Base-by-base conservation (phyloP, 2,329 filamentous ascomycete genomes). In the Sclerotinia glacialis region DNA sequence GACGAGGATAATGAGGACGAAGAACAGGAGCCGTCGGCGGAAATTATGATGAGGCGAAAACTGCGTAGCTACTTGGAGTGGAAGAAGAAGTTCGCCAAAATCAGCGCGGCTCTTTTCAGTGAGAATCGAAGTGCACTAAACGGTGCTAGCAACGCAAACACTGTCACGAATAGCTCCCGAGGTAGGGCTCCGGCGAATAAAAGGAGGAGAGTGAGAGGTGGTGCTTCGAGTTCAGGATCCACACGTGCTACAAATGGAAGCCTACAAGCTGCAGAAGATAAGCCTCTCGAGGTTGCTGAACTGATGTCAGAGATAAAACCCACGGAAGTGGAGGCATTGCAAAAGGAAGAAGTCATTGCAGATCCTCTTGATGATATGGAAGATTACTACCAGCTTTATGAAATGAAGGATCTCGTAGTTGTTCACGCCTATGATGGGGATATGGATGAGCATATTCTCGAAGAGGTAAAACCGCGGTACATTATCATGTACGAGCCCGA, bases 401-500 rank as follows among this genome's bases (percentile, higher is more conserved):
- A 96, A 65, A 95, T 96, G 87, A 86, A 92, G 72, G 91, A 97
- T 71, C 81, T 98, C 26, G 84, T 98, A 16, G 87, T 97, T 50
- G 83, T 98, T 23, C 95, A 98, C 77, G 90, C 95, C 1, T 99
- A 97, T 76, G 93, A 97, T 68, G 93, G 93, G 14, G 95, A 98
- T 76, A 90, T 94, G 80, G 95, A 99, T 77, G 95, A 98, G 76
- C 92, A 96, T 76, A 85, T 98, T n/a, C 84, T 99, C 1, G 94
- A 99, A 77, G 95, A 99, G 78, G 84, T 95, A 67, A 93, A 91
- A 74, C 95, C 95, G 44, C 88, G 91, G 68, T 97, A 97, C 78
- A 92, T 99, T 67, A 90, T 99, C 79, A 98, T 99, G 95, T 99
- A 97, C 78, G 95, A 98, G 76, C 94, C 95, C 0, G 93, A 98